These are phyloP conservation scores for Pichia sp. DNA, from an alignment of 1,139 yeast species.

Conservation along the genomic window DNA sequence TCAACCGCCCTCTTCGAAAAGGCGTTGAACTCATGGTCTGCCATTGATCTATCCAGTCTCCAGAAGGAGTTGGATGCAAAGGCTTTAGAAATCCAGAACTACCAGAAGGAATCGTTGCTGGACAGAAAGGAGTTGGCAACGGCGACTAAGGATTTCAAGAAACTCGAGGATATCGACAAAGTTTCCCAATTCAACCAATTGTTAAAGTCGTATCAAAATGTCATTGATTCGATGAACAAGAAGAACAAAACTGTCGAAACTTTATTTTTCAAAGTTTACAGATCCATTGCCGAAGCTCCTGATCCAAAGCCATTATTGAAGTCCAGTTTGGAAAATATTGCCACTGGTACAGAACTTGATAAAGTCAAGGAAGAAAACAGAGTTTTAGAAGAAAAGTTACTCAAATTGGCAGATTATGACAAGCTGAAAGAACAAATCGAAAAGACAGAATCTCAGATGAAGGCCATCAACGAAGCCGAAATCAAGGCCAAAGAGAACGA, in stretches of 20 bases:
- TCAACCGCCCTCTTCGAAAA: constrained; percentile 40
- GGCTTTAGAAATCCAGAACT: constrained; percentile 69
- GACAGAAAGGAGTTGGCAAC: constrained; percentile 76
- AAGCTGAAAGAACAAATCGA: constrained; percentile 61
- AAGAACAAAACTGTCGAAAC: constrained; percentile 75
- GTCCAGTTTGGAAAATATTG: constrained; percentile 66
- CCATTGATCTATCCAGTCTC: constrained; percentile 62
- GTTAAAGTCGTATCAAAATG: constrained; percentile 82
- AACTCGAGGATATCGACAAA: constrained; percentile 64
- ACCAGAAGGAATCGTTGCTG: constrained; percentile 63
- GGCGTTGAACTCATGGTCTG: constrained; percentile 78
- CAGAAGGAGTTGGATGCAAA: constrained; percentile 75
- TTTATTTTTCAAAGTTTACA: constrained; percentile 70
- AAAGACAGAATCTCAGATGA: constrained; percentile 45
- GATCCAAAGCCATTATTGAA: constrained; percentile 86
- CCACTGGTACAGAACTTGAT: constrained; percentile 45
- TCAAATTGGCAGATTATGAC: constrained; percentile 76
- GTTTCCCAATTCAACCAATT: constrained; percentile 62
- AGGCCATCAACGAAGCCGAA: constrained; percentile 28
- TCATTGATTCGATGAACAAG: constrained; percentile 78
- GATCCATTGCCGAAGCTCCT: constrained; percentile 83
- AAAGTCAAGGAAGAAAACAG: constrained; percentile 53
- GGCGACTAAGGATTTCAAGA: constrained; percentile 80
- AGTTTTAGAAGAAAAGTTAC: constrained; percentile 56
- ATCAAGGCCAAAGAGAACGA: constrained; percentile 61